These are phyloP conservation scores for Ganoderma multipileum DNA, from an alignment of 1,284 basidiomycete species.

Conservation along the genomic window DNA sequence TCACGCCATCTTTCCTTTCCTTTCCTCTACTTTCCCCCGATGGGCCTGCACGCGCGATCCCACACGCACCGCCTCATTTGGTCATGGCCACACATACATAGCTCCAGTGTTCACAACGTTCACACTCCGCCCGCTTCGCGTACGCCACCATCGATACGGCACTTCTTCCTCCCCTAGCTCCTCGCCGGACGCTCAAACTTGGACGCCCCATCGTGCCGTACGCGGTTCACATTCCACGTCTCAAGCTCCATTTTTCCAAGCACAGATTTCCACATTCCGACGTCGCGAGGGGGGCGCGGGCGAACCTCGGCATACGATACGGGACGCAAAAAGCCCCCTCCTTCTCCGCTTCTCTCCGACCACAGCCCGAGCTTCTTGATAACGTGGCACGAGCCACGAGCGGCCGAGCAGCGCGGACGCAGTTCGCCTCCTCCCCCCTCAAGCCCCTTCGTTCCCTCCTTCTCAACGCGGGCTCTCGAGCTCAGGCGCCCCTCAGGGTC, in stretches of 20 bases:
- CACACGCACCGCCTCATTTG: conserved; percentile 1
- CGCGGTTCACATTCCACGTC: not conserved
- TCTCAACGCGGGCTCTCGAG: not conserved
- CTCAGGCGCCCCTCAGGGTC: not conserved
- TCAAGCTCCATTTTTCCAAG: not conserved
- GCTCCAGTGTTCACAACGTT: not conserved
- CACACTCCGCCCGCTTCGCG: conserved; percentile 7
- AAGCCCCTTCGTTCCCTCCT: not conserved
- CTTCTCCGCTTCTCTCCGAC: not conserved
- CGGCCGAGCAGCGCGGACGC: not conserved
- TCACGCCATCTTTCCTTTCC: not conserved
- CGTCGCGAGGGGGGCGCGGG: not conserved
- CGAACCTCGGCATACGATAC: not conserved
- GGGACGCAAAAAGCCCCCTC: not conserved
- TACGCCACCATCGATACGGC: conserved; percentile 6
- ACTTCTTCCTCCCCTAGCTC: not conserved
- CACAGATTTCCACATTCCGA: not conserved
- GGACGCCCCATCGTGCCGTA: not conserved
- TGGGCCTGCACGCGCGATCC: not conserved
- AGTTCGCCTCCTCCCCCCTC: not conserved
- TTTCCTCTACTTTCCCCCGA: no score
- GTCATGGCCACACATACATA: conserved; percentile 3
- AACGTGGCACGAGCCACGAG: not conserved
- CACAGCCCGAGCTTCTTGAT: not conserved
- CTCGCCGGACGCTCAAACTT: not conserved